Evolutionary conservation across 352 stramenopile species (phyloP).

Genomic region (Globisporangium recalcitrans): DNA sequence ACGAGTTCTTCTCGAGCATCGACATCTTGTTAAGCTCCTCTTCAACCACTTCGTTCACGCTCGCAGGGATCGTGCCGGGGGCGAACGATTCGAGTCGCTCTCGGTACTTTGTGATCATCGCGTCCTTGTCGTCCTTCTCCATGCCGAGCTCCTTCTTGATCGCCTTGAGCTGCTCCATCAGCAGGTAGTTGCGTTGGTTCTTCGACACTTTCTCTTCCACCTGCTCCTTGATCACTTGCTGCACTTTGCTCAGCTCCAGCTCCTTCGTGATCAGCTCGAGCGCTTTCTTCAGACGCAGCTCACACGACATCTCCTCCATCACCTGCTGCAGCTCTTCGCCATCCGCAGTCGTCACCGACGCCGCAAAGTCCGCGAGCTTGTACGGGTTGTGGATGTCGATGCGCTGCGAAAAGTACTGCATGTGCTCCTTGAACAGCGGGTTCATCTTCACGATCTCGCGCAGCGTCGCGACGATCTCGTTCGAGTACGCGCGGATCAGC

Average conservation of each 20-base stretch:
- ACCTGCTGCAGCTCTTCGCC: constrained; percentile 90
- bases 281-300: constrained; percentile 93
- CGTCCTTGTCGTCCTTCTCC: constrained; percentile 99
- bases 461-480: constrained; percentile 97
- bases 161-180: constrained; percentile 98
- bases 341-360: constrained; percentile 92
- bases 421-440: constrained; percentile 96
- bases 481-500: constrained; percentile 94
- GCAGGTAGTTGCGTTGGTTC: constrained; percentile 96
- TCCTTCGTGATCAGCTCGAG: constrained; percentile 97
- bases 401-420: constrained; percentile 95
- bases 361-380: constrained; percentile 97
- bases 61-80: constrained; percentile 56
- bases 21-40: constrained; percentile 97
- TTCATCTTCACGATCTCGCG: constrained; percentile 97
- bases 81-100: constrained; percentile 73
- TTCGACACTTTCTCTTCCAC: constrained; percentile 92
- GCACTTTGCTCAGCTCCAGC: constrained; percentile 93
- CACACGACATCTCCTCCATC: constrained; percentile 94
- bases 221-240: constrained; percentile 96
- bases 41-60: constrained; percentile 93
- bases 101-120: constrained; percentile 95
- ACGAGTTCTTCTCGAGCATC: constrained; percentile 97
- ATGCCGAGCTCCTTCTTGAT: constrained; percentile 99
- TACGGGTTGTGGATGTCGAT: constrained; percentile 96